These are phyloP conservation scores for Metschnikowia continentalis DNA, from an alignment of 805 yeast genomes.

Conservation along the genomic window DNA sequence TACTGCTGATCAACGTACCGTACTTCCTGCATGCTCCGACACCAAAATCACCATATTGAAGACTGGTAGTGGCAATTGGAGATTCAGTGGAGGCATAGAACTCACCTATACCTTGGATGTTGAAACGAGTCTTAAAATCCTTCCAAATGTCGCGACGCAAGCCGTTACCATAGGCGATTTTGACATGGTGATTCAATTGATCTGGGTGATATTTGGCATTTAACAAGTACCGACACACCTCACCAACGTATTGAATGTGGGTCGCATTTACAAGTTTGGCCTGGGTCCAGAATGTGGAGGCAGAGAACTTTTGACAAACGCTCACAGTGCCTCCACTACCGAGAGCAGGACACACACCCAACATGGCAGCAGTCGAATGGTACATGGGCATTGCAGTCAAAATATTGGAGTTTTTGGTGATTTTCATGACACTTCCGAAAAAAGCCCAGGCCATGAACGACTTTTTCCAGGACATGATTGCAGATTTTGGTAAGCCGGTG, in stretches of 20 bases:
- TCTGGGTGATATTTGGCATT: constrained; percentile 62
- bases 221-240: constrained; percentile 81
- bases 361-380: constrained; percentile 88
- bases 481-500: constrained; percentile 92
- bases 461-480: constrained; percentile 89
- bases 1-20: constrained; percentile 53
- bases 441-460: constrained; percentile 64
- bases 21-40: constrained; percentile 86
- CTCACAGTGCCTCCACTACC: constrained; percentile 70
- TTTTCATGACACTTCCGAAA: constrained; percentile 65
- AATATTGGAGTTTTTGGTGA: constrained; percentile 52
- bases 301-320: constrained; percentile 75
- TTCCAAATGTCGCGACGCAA: constrained; percentile 85
- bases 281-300: constrained; percentile 86
- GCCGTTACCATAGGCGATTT: constrained; percentile 87
- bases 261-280: constrained; percentile 68
- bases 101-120: constrained; percentile 74
- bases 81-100: constrained; percentile 93
- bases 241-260: constrained; percentile 91
- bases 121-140: constrained; percentile 71
- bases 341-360: constrained; percentile 71
- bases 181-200: constrained; percentile 57
- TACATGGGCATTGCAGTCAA: constrained; percentile 94
- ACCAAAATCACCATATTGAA: constrained; percentile 74
- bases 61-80: constrained; percentile 80